A percentile compares a stretch with the other conserved stretches of the same genome.
Conservation (phyloP, 176 grass and related monocot species). For the Rhynchospora breviuscula region DNA sequence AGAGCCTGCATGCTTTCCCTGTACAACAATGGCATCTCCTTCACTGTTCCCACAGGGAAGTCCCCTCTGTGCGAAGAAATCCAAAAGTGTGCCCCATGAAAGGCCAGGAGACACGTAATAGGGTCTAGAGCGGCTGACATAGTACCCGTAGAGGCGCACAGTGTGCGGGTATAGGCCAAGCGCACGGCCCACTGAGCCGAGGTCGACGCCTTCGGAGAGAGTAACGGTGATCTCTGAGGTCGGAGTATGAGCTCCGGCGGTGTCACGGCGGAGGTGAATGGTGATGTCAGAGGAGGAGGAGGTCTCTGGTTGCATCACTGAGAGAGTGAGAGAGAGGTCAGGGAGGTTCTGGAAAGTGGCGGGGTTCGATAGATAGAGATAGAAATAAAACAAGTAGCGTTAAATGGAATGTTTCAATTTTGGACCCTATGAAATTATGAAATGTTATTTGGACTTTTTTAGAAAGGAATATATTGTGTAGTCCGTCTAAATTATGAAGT, state of each 20-base stretch:
- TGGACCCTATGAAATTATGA: background rate
- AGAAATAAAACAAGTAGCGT: background rate
- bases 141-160: constrained; percentile 11
- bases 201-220: background rate
- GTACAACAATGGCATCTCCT: constrained; percentile 8
- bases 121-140: background rate
- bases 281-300: background rate
- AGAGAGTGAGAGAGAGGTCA: background rate
- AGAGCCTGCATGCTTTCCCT: background rate
- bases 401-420: background rate
- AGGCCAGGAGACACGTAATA: background rate
- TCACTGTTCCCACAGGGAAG: background rate
- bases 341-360: constrained; percentile 26
- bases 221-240: background rate
- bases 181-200: background rate
- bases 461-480: too few relatives aligned
- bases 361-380: background rate
- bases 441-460: background rate
- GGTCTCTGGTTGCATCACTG: background rate
- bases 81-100: background rate
- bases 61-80: constrained; percentile 2
- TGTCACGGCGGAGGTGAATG: background rate
- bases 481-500: too few relatives aligned
- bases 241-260: background rate
- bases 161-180: background rate